Percentiles rank a stretch among this genome's conserved stretches.
phyloP scores from a whole-genome alignment of 805 yeast species.

The Ogataea nitratoaversa region DNA sequence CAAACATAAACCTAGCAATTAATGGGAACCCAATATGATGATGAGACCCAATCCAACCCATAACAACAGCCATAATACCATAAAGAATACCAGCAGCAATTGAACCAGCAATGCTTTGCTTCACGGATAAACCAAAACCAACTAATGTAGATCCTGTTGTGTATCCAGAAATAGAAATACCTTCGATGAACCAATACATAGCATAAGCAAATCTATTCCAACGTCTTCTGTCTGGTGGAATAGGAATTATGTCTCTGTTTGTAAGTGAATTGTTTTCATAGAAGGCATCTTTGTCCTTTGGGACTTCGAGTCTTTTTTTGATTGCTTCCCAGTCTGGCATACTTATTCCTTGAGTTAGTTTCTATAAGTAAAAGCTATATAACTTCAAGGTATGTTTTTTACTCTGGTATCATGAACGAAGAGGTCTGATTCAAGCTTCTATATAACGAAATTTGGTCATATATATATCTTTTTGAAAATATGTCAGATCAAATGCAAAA shows the following conservation, averaged over 20 bases:
- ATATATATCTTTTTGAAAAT: no score
- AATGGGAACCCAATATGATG: slow-evolving; percentile 50
- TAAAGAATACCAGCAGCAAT: slow-evolving; percentile 44
- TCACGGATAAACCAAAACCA: slow-evolving; percentile 24
- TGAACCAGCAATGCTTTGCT: slow-evolving; percentile 39
- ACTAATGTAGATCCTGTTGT: slow-evolving; percentile 19
- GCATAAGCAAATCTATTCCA: slow-evolving; percentile 43
- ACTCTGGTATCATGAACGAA: no score
- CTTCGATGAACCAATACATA: slow-evolving; percentile 39
- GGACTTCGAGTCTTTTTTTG: slow-evolving; percentile 23
- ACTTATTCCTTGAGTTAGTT: no score
- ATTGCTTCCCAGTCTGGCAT: not conserved
- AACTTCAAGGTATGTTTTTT: no score
- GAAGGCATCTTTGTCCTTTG: slow-evolving; percentile 26
- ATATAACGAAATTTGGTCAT: no score
- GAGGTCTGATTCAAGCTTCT: no score
- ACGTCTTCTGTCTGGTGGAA: slow-evolving; percentile 40
- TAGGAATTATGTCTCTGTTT: slow-evolving; percentile 41
- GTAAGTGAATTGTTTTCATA: slow-evolving; percentile 29
- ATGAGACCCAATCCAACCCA: slow-evolving; percentile 46
- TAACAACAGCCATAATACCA: slow-evolving; percentile 40
- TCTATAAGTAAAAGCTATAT: no score
- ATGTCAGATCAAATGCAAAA: no score
- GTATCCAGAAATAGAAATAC: slow-evolving; percentile 20
- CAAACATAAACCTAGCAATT: slow-evolving; percentile 40